These are phyloP conservation scores for Aureobasidium leucospermi DNA, from an alignment of 2,329 filamentous ascomycete species.

Conservation along the genomic window DNA sequence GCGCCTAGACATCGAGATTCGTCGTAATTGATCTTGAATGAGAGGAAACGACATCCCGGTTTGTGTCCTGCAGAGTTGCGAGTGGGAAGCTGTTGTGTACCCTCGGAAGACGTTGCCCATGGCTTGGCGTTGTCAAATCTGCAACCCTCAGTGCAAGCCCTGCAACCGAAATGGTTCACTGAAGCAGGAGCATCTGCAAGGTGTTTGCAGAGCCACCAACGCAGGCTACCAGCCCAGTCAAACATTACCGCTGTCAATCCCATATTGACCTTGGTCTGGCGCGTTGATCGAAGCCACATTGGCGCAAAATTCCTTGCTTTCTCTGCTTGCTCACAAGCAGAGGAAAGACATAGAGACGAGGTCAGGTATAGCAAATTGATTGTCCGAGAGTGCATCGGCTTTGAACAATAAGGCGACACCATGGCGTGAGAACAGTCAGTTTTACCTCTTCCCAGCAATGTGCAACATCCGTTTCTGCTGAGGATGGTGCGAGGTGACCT, in stretches of 20 bases:
- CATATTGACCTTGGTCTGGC: background rate
- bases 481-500: background rate
- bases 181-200: constrained; percentile 8
- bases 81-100: background rate
- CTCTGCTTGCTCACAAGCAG: background rate
- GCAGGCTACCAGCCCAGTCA: background rate
- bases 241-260: background rate
- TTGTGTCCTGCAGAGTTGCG: background rate
- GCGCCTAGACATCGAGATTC: background rate
- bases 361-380: background rate
- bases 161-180: background rate
- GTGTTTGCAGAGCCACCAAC: background rate
- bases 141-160: background rate
- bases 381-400: background rate
- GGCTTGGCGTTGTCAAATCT: constrained; percentile 6
- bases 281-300: background rate
- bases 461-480: constrained; percentile 2
- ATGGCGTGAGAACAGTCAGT: background rate
- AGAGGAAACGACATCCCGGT: constrained; percentile 1
- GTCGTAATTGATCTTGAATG: background rate
- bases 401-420: background rate
- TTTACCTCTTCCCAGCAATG: background rate
- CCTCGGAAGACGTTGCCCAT: constrained; percentile 2
- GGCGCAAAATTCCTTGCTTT: background rate
- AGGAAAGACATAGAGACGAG: background rate